phyloP scores from a whole-genome alignment of 75 land plant species.

The Pinus taeda region DNA sequence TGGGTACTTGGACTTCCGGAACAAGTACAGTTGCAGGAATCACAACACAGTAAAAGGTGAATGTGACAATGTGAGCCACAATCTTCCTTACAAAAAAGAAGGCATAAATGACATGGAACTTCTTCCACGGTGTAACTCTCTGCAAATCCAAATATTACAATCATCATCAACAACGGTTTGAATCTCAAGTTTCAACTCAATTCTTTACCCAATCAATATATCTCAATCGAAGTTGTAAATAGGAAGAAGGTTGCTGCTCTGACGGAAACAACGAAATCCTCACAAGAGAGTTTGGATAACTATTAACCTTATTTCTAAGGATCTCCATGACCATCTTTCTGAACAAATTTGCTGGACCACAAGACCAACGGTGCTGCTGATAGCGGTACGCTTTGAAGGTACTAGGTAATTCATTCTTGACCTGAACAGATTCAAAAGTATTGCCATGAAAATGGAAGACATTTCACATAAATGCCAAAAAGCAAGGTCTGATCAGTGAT shows the following conservation, averaged over 20 bases:
- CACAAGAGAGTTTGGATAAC: no score
- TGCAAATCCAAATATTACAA: slow-evolving; percentile 21
- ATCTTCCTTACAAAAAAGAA: slow-evolving; percentile 87
- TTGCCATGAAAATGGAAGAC: no score
- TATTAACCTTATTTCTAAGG: slow-evolving; percentile 50
- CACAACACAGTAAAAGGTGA: slow-evolving; percentile 73
- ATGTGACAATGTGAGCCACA: slow-evolving; percentile 73
- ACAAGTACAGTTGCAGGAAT: slow-evolving; percentile 53
- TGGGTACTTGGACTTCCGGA: slow-evolving; percentile 64
- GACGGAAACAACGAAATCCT: no score
- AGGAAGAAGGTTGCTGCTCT: no score
- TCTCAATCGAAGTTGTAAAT: neutral
- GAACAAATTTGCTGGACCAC: slow-evolving; percentile 88
- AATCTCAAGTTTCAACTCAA: neutral
- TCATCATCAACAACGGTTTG: neutral
- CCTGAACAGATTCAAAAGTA: slow-evolving; percentile 24
- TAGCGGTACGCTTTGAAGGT: slow-evolving; percentile 85
- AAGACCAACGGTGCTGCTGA: slow-evolving; percentile 94
- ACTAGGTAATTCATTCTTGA: slow-evolving; percentile 84
- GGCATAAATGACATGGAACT: slow-evolving; percentile 54
- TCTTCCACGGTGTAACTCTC: slow-evolving; percentile 65
- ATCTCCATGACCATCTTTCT: slow-evolving; percentile 69
- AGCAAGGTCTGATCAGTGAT: no score
- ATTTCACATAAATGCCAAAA: no score
- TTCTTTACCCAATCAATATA: neutral